These are phyloP conservation scores for Carallia brachiata DNA, from an alignment of 345 rosid genomes.

Conservation along the genomic window DNA sequence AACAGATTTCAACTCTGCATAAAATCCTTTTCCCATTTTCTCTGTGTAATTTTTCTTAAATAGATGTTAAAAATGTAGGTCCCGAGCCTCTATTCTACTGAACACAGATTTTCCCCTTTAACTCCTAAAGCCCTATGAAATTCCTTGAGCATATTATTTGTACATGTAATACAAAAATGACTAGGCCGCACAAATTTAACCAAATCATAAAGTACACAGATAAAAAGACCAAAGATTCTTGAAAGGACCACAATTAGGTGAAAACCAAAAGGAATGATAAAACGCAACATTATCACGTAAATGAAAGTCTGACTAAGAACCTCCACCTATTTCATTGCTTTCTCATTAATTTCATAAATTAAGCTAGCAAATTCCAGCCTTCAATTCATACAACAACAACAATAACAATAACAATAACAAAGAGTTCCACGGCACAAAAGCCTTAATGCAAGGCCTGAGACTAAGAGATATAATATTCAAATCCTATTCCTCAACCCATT, in stretches of 20 bases:
- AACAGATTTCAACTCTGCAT: background rate
- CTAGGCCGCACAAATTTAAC: slow-evolving; percentile 1
- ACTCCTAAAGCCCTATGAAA: background rate
- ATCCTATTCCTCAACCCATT: too few species aligned
- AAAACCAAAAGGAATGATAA: too few species aligned
- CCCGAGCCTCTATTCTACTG: too few species aligned
- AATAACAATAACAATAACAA: too few species aligned
- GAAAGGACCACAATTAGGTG: background rate
- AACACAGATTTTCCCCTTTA: too few species aligned
- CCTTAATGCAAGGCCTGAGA: too few species aligned
- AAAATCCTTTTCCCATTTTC: background rate
- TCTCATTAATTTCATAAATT: background rate
- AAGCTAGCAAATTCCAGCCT: background rate
- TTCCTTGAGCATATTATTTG: background rate
- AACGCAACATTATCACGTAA: too few species aligned
- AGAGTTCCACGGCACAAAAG: too few species aligned
- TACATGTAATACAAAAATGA: background rate
- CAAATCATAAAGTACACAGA: background rate
- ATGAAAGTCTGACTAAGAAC: background rate
- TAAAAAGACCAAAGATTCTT: background rate
- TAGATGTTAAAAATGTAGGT: too few species aligned
- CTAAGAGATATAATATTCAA: too few species aligned
- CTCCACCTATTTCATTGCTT: background rate
- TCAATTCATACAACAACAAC: background rate
- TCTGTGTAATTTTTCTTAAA: too few species aligned